phyloP scores from a whole-genome alignment of 108 stramenopile species.

The Pelagomonas calceolata region DNA sequence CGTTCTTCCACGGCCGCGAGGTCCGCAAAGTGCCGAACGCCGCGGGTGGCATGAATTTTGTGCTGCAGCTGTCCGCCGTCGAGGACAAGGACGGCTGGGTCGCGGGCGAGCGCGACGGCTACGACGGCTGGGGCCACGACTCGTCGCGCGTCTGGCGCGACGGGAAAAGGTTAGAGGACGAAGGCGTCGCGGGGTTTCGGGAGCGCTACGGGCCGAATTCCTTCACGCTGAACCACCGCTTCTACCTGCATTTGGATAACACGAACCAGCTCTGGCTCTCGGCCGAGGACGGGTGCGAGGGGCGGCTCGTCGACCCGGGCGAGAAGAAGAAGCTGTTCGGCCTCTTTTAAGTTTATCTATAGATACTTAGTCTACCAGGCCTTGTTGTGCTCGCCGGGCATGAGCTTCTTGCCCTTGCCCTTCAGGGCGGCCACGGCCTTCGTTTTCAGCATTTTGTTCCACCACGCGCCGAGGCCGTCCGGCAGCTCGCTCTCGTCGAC shows the following conservation, averaged over 20 bases:
- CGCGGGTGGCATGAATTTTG: slow-evolving; percentile 60
- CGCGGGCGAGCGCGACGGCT: slow-evolving; percentile 39
- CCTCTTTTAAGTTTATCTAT: background rate
- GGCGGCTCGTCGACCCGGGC: slow-evolving; percentile 30
- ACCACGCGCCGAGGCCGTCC: too few relatives aligned
- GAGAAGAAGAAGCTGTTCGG: background rate
- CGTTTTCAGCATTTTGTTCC: too few relatives aligned
- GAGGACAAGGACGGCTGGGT: slow-evolving; percentile 66
- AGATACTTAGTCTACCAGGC: too few relatives aligned
- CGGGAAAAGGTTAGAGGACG: slow-evolving; percentile 32
- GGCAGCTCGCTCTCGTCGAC: too few relatives aligned
- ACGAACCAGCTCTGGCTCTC: slow-evolving; percentile 48
- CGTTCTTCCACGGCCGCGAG: slow-evolving; percentile 60
- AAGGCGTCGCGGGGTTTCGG: slow-evolving; percentile 46
- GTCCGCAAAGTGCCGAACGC: slow-evolving; percentile 53
- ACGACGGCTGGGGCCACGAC: slow-evolving; percentile 72
- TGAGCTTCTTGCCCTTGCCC: too few relatives aligned
- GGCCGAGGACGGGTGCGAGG: slow-evolving; percentile 72
- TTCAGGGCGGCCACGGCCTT: too few relatives aligned
- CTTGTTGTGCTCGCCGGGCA: too few relatives aligned
- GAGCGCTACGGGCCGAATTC: slow-evolving; percentile 47
- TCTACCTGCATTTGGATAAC: slow-evolving; percentile 57
- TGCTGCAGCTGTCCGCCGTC: slow-evolving; percentile 51
- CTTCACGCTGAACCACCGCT: slow-evolving; percentile 59
- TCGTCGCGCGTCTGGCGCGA: slow-evolving; percentile 53